A percentile compares a stretch with the other conserved stretches of the same genome.
These are phyloP conservation scores for Zygosaccharomyces bailii DNA, from an alignment of 805 yeast species.

Conservation along the genomic window DNA sequence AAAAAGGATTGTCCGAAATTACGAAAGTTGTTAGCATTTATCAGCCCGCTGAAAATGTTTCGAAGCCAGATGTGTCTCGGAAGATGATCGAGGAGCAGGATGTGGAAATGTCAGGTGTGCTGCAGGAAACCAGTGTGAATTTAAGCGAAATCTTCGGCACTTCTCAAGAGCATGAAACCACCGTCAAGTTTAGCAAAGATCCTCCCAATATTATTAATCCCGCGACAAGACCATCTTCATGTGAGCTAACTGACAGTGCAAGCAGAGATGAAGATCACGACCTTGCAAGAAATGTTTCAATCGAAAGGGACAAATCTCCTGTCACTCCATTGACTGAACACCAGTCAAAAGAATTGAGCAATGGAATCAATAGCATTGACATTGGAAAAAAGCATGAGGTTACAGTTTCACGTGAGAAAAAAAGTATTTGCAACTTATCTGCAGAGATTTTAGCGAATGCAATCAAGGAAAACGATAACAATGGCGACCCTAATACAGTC, in stretches of 20 bases:
- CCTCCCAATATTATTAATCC: constrained; percentile 29
- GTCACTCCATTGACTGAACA: constrained; percentile 16
- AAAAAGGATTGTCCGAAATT: constrained; percentile 30
- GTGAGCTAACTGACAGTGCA: constrained; percentile 3
- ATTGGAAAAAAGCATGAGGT: constrained; percentile 8
- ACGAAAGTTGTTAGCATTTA: constrained; percentile 35
- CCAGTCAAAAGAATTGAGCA: constrained; percentile 17
- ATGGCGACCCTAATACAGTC: not conserved
- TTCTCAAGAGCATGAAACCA: constrained; percentile 20
- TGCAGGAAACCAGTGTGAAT: constrained; percentile 16
- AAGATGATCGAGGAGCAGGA: too few species aligned
- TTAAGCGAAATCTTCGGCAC: constrained; percentile 30
- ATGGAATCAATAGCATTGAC: constrained; percentile 20
- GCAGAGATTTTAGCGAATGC: constrained; percentile 12
- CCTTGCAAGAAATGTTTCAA: constrained; percentile 7
- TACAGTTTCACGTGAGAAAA: not conserved
- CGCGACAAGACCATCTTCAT: constrained; percentile 11
- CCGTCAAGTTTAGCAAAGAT: constrained; percentile 28
- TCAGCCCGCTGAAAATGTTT: constrained; percentile 19
- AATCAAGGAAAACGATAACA: constrained; percentile 1
- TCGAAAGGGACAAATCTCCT: constrained; percentile 15
- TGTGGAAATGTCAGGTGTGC: constrained; percentile 12
- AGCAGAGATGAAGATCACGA: constrained; percentile 4
- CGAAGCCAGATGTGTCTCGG: too few species aligned
- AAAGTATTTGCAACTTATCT: constrained; percentile 2